A percentile compares a stretch with the other conserved stretches of the same genome.
phyloP scores from a whole-genome alignment of 2,329 filamentous ascomycete genomes.

The Pseudocercospora cruenta region DNA sequence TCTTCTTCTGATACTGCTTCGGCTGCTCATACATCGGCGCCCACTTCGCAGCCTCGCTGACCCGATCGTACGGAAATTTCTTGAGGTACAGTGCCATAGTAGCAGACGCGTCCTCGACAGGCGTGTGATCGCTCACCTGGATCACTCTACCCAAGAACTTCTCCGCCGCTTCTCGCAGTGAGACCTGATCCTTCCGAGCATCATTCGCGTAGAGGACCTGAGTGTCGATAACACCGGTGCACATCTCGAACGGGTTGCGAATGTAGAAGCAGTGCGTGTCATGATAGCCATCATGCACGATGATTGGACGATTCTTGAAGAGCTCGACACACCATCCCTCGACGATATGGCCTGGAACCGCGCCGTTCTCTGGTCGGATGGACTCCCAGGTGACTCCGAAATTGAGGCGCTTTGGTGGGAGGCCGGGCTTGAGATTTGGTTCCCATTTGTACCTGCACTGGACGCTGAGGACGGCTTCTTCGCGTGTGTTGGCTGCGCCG shows the following conservation, averaged over 20 bases:
- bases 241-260: slow-evolving; percentile 2
- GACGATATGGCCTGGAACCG: slow-evolving; percentile 4
- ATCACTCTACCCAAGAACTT: background rate
- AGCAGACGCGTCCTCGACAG: slow-evolving; percentile 15
- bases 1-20: no score
- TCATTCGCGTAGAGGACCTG: slow-evolving; percentile 7
- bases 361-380: slow-evolving; percentile 21
- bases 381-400: slow-evolving; percentile 20
- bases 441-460: slow-evolving; percentile 17
- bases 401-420: background rate
- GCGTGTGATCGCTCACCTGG: slow-evolving; percentile 10
- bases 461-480: slow-evolving; percentile 22
- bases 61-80: slow-evolving; percentile 16
- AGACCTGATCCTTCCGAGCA: background rate
- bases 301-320: slow-evolving; percentile 16
- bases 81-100: slow-evolving; percentile 14
- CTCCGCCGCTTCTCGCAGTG: background rate
- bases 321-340: slow-evolving; percentile 22
- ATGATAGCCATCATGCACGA: slow-evolving; percentile 18
- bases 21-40: background rate
- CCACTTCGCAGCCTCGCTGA: slow-evolving; percentile 11
- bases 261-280: slow-evolving; percentile 15
- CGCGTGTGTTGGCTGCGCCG: slow-evolving; percentile 18
- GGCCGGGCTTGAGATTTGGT: background rate
- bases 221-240: slow-evolving; percentile 18